Conservation (phyloP, 1,139 yeast species). For the Blastobotrys serpentis region DNA sequence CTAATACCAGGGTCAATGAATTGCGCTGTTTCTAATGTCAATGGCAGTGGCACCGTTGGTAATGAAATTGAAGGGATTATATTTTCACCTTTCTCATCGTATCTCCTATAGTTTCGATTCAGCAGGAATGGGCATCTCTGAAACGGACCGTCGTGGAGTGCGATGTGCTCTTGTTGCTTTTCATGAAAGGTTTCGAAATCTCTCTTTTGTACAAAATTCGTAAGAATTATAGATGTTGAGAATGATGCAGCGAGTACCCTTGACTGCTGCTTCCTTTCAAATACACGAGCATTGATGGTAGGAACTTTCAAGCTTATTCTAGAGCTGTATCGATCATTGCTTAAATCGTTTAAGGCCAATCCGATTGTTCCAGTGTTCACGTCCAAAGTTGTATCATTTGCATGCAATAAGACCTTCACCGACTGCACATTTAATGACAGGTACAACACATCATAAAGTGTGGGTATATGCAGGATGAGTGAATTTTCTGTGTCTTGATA, state of each 20-base stretch:
- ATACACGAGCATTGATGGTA: slow-evolving; percentile 40
- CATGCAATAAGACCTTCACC: slow-evolving; percentile 36
- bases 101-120: slow-evolving; percentile 47
- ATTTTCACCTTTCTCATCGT: slow-evolving; percentile 48
- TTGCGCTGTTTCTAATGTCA: slow-evolving; percentile 40
- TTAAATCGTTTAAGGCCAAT: slow-evolving; percentile 62
- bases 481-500: slow-evolving; percentile 75
- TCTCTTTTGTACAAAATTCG: slow-evolving; percentile 59
- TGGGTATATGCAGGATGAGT: slow-evolving; percentile 54
- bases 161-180: slow-evolving; percentile 64
- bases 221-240: slow-evolving; percentile 55
- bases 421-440: slow-evolving; percentile 41
- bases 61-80: slow-evolving; percentile 57
- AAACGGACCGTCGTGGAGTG: slow-evolving; percentile 75
- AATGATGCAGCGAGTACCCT: slow-evolving; percentile 38
- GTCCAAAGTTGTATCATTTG: slow-evolving; percentile 35
- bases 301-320: slow-evolving; percentile 55
- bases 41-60: slow-evolving; percentile 65
- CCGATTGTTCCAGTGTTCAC: slow-evolving; percentile 40
- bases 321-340: slow-evolving; percentile 63
- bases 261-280: slow-evolving; percentile 27
- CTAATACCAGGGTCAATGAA: slow-evolving; percentile 28
- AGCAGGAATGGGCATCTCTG: slow-evolving; percentile 75
- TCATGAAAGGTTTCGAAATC: slow-evolving; percentile 49
- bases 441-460: slow-evolving; percentile 67